These are phyloP conservation scores for Lasiodiplodia citricola DNA, from an alignment of 2,329 filamentous ascomycete genomes.

Conservation along the genomic window DNA sequence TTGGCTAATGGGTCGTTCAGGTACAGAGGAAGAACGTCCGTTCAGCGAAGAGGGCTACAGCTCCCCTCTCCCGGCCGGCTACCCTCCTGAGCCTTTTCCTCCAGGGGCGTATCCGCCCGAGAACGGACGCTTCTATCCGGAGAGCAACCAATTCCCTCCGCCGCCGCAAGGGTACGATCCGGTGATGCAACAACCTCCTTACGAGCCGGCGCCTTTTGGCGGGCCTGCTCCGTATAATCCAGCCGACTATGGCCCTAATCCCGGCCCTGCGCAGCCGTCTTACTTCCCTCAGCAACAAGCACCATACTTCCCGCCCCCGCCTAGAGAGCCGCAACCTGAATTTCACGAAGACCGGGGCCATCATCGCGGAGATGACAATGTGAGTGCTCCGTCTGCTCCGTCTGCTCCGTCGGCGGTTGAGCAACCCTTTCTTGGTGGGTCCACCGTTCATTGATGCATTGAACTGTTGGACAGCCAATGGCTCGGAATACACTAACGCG, in stretches of 20 bases:
- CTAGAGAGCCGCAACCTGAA: constrained; percentile 36
- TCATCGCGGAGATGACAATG: constrained; percentile 52
- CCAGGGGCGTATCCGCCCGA: constrained; percentile 16
- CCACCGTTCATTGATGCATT: constrained; percentile 33
- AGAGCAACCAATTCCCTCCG: constrained; percentile 56
- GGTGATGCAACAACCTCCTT: constrained; percentile 35
- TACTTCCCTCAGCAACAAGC: constrained; percentile 29
- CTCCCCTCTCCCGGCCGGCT: constrained; percentile 2
- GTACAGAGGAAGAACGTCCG: constrained; percentile 30
- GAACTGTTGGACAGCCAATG: constrained; percentile 22
- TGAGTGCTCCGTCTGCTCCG: constrained; percentile 55
- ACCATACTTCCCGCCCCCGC: constrained; percentile 39
- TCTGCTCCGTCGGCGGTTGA: constrained; percentile 41
- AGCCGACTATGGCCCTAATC: constrained; percentile 50
- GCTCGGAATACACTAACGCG: constrained; percentile 30
- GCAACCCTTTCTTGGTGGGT: constrained; percentile 44
- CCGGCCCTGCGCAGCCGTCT: constrained; percentile 23
- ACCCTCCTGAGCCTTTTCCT: constrained; percentile 23
- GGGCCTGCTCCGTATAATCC: constrained; percentile 46
- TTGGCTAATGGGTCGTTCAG: constrained; percentile 24
- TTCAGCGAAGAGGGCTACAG: constrained; percentile 15
- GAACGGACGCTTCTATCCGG: constrained; percentile 50
- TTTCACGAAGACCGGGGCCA: constrained; percentile 40
- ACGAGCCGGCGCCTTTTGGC: constrained; percentile 38
- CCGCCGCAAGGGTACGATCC: constrained; percentile 43